Percentiles rank a stretch among this genome's conserved stretches.
Conservation (phyloP, 208 protist species). For the Acanthamoeba castellanii region DNA sequence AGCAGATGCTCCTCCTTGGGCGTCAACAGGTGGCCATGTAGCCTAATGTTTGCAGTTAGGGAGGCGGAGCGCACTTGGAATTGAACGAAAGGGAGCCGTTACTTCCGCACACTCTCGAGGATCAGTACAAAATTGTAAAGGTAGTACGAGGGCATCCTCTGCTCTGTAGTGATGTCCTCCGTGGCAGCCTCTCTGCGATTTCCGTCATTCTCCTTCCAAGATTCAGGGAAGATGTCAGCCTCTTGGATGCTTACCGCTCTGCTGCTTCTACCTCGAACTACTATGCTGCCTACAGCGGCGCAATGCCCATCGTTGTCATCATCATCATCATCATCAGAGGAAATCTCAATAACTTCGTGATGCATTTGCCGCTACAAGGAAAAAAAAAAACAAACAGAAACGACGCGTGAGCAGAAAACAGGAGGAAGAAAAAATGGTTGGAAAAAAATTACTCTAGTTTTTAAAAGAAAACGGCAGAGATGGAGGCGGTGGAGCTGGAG, state of each 20-base stretch:
- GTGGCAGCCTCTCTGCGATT: neutral
- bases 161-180: neutral
- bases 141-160: neutral
- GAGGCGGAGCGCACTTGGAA: too few species aligned
- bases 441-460: too few species aligned
- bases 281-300: too few species aligned
- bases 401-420: too few species aligned
- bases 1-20: neutral
- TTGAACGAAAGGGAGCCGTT: neutral
- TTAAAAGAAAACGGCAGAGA: too few species aligned
- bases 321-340: neutral
- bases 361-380: neutral
- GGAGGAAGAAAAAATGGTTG: too few species aligned
- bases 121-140: neutral
- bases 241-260: too few species aligned
- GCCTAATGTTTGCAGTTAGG: neutral
- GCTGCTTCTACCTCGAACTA: too few species aligned
- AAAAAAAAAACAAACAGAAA: too few species aligned
- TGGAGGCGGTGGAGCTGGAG: neutral
- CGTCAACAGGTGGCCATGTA: constrained; percentile 6
- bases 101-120: neutral
- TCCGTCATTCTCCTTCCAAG: too few species aligned
- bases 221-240: too few species aligned
- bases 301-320: neutral
- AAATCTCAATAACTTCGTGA: neutral